Evolutionary conservation across 176 grass and related monocot genomes (phyloP), one percentile per base, ranked within the genome.

Genomic region (Echinochloa phyllopogon): DNA sequence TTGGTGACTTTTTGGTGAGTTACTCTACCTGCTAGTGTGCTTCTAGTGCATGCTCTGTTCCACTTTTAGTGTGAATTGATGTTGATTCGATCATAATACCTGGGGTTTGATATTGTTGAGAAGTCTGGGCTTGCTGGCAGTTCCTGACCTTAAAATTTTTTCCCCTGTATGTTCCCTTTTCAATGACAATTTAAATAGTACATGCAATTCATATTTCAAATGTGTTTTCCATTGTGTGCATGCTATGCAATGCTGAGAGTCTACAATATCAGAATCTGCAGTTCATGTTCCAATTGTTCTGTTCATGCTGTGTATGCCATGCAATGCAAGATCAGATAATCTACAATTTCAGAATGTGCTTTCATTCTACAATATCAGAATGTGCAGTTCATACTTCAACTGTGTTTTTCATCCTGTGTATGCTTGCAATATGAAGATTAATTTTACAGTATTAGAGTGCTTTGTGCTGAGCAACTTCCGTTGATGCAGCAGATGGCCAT

Each of bases 401-500:
- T 13, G 0, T 43, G 3, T 67, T 60, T 42, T 49, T 41, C 29
- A 52, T 78, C 24, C 2, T 36, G 6, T 61, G 21, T 25, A 44
- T 77, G 38, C n/a, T 75, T 21, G 50, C 33, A 40, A 60, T 44
- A 1, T 10, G 41, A 77, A 62, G 17, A 12, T 21, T 62, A 11
- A 27, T 45, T 45, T 25, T 25, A 25, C 20, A 9, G 0, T 77
- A 41, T 76, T 60, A 40, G 6, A 60, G 44, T 18, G 23, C 69
- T 67, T 23, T 27, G n/a, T 43, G 5, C 55, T 74, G 38, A 68
- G 43, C 15, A 62, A 76, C 23, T 68, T 18, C 57, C 10, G 9
- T 25, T 12, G n/a, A 67, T 27, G n/a, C 65, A 18, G 29, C 83
- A 97, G 91, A 97, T 97, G 91, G 84, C 90, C 60, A 97, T 97